A percentile compares a stretch with the other conserved stretches of the same genome.
These are phyloP conservation scores for Colletotrichum sp. DNA, from an alignment of 2,329 filamentous ascomycete genomes.

Conservation along the genomic window DNA sequence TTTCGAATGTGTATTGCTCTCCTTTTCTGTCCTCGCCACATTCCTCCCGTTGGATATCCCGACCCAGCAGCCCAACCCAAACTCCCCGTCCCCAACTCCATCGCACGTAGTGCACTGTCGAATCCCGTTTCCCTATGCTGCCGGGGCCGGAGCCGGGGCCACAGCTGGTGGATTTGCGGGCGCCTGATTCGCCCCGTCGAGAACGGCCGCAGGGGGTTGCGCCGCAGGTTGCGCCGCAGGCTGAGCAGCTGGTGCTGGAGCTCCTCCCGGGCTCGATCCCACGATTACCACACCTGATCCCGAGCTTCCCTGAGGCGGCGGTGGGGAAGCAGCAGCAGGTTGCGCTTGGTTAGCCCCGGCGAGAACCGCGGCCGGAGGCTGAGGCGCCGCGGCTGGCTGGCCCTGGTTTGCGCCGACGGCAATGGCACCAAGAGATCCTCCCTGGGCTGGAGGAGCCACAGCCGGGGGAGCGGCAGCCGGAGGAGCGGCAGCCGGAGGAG, in stretches of 20 bases:
- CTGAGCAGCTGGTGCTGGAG: neutral
- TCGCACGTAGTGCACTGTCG: neutral
- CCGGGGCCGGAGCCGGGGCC: neutral
- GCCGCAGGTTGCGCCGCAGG: neutral
- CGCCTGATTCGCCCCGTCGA: neutral
- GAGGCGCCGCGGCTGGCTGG: neutral
- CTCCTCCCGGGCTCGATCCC: constrained; percentile 1
- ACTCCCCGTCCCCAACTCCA: neutral
- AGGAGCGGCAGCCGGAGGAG: neutral
- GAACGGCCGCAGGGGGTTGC: neutral
- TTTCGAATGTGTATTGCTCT: neutral
- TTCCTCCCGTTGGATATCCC: neutral
- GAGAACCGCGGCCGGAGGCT: neutral
- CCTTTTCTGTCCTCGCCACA: neutral
- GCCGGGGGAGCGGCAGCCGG: neutral
- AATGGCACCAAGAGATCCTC: neutral
- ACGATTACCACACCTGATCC: constrained; percentile 5
- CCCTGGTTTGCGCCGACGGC: constrained; percentile 8
- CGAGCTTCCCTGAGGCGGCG: neutral
- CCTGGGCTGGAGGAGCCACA: constrained; percentile 1
- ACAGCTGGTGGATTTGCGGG: neutral
- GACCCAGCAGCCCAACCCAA: neutral
- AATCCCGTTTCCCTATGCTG: neutral
- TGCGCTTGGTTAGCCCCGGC: neutral
- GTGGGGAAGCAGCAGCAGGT: neutral